These are phyloP conservation scores for Panellus pusillus DNA, from an alignment of 768 basidiomycete genomes.

Conservation along the genomic window DNA sequence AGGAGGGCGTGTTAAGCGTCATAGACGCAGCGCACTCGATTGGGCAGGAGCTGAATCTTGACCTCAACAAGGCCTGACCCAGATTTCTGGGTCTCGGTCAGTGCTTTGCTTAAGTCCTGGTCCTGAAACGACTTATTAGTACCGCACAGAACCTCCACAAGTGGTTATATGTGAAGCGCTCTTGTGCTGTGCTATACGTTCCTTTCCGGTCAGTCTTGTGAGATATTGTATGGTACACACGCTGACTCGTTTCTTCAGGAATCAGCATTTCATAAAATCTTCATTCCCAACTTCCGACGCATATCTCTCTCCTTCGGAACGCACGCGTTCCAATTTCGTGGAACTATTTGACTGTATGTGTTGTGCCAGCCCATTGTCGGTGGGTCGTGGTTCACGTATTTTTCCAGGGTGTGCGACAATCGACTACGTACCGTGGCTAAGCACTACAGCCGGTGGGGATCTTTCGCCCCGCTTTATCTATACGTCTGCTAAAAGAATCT, in stretches of 20 bases:
- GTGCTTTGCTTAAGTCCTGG: conserved; percentile 22
- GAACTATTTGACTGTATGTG: conserved; percentile 42
- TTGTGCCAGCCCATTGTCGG: background rate
- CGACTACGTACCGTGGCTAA: conserved; percentile 51
- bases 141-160: conserved; percentile 73
- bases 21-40: conserved; percentile 83
- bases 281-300: conserved; percentile 55
- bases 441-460: conserved; percentile 47
- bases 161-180: conserved; percentile 75
- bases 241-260: conserved; percentile 36
- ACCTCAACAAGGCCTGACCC: conserved; percentile 56
- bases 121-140: background rate
- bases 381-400: background rate
- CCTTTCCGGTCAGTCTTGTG: conserved; percentile 44
- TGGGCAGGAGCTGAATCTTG: conserved; percentile 69
- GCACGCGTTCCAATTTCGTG: conserved; percentile 38
- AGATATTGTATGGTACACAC: background rate
- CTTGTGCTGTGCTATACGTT: conserved; percentile 72
- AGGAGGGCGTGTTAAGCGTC: conserved; percentile 64
- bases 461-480: background rate
- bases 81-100: conserved; percentile 80
- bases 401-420: conserved; percentile 55
- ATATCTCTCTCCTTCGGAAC: conserved; percentile 48
- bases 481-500: background rate
- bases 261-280: conserved; percentile 61